A percentile compares a stretch with the other conserved stretches of the same genome.
These are phyloP conservation scores for Lichtheimia hyalospora DNA, from an alignment of 371 early-diverging fungal genomes.

Conservation along the genomic window DNA sequence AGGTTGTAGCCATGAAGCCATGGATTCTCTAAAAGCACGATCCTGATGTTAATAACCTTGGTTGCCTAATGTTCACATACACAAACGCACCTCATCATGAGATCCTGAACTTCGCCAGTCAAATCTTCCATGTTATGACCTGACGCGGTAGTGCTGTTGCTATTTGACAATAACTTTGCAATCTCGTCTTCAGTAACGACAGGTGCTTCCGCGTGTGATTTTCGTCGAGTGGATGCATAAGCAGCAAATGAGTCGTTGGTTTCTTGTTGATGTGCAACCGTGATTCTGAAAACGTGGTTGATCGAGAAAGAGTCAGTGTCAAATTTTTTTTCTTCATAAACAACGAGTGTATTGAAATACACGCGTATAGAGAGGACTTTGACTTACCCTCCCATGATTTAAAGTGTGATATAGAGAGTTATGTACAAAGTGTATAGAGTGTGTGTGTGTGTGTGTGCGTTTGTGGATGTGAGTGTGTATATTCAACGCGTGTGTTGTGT, in stretches of 20 bases:
- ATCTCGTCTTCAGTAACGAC: slow-evolving; percentile 26
- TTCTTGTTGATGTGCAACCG: slow-evolving; percentile 18
- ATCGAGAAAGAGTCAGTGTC: neutral
- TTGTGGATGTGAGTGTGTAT: too few relatives aligned
- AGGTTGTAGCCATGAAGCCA: slow-evolving; percentile 33
- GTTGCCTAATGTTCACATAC: neutral
- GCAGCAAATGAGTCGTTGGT: slow-evolving; percentile 9
- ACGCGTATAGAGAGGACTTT: neutral
- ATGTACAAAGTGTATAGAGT: too few relatives aligned
- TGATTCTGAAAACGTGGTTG: slow-evolving; percentile 3
- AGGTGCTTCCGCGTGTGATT: slow-evolving; percentile 10
- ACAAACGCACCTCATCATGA: slow-evolving; percentile 37
- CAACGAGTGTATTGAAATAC: too few relatives aligned
- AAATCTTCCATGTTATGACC: slow-evolving; percentile 36
- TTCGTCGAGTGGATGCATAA: slow-evolving; percentile 13
- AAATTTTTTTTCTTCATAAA: neutral
- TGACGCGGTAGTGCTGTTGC: slow-evolving; percentile 1
- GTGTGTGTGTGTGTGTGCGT: too few relatives aligned
- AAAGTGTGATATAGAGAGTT: neutral
- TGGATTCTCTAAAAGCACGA: slow-evolving; percentile 7
- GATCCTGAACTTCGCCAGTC: slow-evolving; percentile 44
- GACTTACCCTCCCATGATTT: slow-evolving; percentile 20
- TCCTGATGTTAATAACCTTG: neutral
- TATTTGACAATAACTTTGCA: slow-evolving; percentile 23
- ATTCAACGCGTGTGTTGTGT: too few relatives aligned